Conservation (phyloP, 116 monocot genomes). For the Zostera marina region DNA sequence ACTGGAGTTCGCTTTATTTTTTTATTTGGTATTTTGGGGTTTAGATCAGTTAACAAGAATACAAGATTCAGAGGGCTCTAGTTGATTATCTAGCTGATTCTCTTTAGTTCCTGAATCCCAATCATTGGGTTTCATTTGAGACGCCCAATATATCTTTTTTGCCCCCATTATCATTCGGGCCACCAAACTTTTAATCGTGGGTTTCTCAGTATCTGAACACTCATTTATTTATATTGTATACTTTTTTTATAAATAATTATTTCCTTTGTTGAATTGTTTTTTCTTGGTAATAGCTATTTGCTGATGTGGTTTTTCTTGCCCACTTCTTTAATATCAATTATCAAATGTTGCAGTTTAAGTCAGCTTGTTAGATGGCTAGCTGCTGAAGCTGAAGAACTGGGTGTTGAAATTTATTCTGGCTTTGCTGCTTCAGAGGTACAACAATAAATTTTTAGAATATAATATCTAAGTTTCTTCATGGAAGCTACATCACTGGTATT, state of each 20-base stretch:
- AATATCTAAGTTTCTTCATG: background rate
- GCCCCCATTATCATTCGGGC: too few relatives aligned
- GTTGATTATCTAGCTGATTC: too few relatives aligned
- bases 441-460: background rate
- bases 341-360: slow-evolving; percentile 51
- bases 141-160: too few relatives aligned
- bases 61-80: too few relatives aligned
- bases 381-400: slow-evolving; percentile 84
- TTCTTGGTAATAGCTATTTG: slow-evolving; percentile 1
- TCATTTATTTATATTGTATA: too few relatives aligned
- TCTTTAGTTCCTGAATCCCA: too few relatives aligned
- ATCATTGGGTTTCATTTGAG: too few relatives aligned
- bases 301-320: background rate
- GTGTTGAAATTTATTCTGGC: slow-evolving; percentile 98
- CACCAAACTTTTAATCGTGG: too few relatives aligned
- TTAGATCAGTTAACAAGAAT: too few relatives aligned
- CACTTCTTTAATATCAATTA: background rate
- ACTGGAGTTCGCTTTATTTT: too few relatives aligned
- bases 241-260: background rate
- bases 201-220: too few relatives aligned
- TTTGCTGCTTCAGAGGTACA: slow-evolving; percentile 96
- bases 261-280: background rate
- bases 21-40: too few relatives aligned
- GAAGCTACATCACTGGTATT: slow-evolving; percentile 2
- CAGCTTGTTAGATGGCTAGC: slow-evolving; percentile 94